Evolutionary conservation across 2,329 filamentous ascomycete genomes (phyloP).

Genomic region (Fusarium sp.): DNA sequence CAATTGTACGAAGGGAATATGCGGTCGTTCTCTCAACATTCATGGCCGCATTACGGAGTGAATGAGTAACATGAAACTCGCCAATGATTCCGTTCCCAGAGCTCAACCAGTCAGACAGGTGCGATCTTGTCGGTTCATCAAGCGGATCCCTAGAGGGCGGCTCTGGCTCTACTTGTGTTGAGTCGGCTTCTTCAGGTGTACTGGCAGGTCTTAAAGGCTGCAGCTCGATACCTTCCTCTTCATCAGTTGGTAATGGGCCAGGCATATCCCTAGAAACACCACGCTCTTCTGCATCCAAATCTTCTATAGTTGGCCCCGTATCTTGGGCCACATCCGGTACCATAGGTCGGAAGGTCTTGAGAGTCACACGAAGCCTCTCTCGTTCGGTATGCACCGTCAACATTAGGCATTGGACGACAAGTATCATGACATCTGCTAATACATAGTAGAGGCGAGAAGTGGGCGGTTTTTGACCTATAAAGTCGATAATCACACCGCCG

Average conservation of each 20-base stretch:
- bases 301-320: conserved; percentile 57
- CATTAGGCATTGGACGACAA: conserved; percentile 73
- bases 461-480: conserved; percentile 75
- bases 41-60: conserved; percentile 62
- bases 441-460: conserved; percentile 68
- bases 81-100: conserved; percentile 69
- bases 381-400: conserved; percentile 72
- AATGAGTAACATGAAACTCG: conserved; percentile 66
- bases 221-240: conserved; percentile 62
- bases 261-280: conserved; percentile 61
- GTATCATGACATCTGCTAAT: conserved; percentile 67
- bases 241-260: conserved; percentile 54
- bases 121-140: conserved; percentile 53
- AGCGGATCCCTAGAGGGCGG: conserved; percentile 46
- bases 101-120: conserved; percentile 63
- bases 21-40: conserved; percentile 63
- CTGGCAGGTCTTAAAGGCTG: conserved; percentile 51
- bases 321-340: conserved; percentile 50
- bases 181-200: conserved; percentile 44
- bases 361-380: conserved; percentile 66
- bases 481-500: conserved; percentile 75
- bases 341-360: conserved; percentile 57
- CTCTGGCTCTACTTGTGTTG: conserved; percentile 48
- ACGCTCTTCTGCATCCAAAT: conserved; percentile 70
- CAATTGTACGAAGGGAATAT: conserved; percentile 66